phyloP scores from a whole-genome alignment of 306 rosid genomes.

The Mimosa bimucronata region DNA sequence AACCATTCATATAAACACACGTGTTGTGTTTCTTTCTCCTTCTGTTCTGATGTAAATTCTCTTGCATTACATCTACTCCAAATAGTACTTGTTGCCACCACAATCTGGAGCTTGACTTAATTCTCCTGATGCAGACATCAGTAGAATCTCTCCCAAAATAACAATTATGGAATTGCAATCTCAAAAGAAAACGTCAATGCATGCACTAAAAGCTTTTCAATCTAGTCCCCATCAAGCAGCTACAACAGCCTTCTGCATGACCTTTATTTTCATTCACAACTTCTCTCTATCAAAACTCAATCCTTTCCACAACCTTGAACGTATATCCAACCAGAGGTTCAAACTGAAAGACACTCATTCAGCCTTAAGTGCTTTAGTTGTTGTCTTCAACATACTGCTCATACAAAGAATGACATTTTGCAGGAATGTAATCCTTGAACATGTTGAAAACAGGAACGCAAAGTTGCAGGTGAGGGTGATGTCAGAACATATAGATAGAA shows the following conservation, averaged over 20 bases:
- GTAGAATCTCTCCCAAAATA: background rate
- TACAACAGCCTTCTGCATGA: background rate
- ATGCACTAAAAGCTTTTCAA: background rate
- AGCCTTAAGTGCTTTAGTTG: background rate
- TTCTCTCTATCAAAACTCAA: conserved; percentile 12
- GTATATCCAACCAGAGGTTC: conserved; percentile 31
- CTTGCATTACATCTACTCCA: background rate
- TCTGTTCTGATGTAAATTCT: no score
- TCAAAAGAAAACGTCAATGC: conserved; percentile 3
- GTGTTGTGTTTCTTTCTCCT: background rate
- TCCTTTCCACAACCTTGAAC: background rate
- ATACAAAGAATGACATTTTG: conserved; percentile 78
- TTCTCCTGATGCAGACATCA: background rate
- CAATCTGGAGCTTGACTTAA: conserved; percentile 5
- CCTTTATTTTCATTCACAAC: conserved; percentile 19
- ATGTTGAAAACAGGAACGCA: conserved; percentile 51
- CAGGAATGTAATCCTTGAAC: conserved; percentile 88
- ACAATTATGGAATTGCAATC: conserved; percentile 5
- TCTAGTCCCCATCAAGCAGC: background rate
- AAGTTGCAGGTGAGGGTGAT: conserved; percentile 29
- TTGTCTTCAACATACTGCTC: conserved; percentile 61
- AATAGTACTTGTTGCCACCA: no score
- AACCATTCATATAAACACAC: no score
- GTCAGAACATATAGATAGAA: background rate
- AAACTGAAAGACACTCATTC: conserved; percentile 29